Conservation (phyloP, 2,329 filamentous ascomycete genomes). For the Trichoderma breve region DNA sequence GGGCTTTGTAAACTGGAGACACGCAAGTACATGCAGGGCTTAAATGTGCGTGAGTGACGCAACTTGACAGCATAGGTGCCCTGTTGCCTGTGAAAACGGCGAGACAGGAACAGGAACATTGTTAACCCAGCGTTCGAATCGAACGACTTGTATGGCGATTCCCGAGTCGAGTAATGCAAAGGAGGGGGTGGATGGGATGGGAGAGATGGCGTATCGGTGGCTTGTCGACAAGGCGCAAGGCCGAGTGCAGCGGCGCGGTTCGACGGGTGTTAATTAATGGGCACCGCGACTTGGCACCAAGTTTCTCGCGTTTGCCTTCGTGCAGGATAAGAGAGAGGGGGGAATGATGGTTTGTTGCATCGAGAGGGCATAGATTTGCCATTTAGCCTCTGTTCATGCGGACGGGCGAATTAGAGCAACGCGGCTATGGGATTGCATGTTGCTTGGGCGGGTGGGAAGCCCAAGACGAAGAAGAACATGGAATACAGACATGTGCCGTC, state of each 20-base stretch:
- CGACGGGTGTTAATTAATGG: not conserved
- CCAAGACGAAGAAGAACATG: not conserved
- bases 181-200: not conserved
- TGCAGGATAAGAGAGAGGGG: not conserved
- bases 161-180: not conserved
- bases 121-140: not conserved
- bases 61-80: not conserved
- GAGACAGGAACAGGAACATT: not conserved
- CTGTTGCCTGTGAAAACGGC: not conserved
- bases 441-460: not conserved
- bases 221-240: not conserved
- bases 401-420: not conserved
- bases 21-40: not conserved
- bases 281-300: not conserved
- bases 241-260: not conserved
- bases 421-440: constrained; percentile 6
- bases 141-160: not conserved
- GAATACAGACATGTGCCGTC: not conserved
- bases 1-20: not conserved
- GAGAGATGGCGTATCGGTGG: not conserved
- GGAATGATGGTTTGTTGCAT: not conserved
- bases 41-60: not conserved
- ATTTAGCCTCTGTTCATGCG: not conserved
- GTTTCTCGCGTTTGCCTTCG: not conserved
- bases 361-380: not conserved